Conservation (phyloP, 768 basidiomycete genomes). For the Coprinopsis marcescibilis region DNA sequence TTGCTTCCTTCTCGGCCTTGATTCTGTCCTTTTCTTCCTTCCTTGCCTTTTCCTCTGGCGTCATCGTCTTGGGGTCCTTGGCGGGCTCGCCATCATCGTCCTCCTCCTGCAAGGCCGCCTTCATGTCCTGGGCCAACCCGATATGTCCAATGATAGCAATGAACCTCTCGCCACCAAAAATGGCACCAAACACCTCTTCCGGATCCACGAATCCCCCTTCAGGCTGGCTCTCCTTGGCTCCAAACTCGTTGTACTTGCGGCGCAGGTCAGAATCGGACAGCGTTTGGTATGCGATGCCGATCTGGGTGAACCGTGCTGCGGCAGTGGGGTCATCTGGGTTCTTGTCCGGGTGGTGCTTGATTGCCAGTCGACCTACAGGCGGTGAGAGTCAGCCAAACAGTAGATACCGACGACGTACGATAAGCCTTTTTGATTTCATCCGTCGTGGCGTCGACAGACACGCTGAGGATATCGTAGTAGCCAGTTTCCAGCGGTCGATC, state of each 20-base stretch:
- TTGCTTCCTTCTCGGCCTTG: slow-evolving; percentile 65
- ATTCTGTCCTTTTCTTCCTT: slow-evolving; percentile 66
- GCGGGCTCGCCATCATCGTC: slow-evolving; percentile 36
- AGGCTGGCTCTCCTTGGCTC: slow-evolving; percentile 72
- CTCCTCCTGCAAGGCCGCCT: slow-evolving; percentile 83
- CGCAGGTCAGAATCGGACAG: slow-evolving; percentile 73
- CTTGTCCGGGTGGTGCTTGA: slow-evolving; percentile 91
- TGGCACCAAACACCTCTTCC: slow-evolving; percentile 72
- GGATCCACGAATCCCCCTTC: slow-evolving; percentile 89
- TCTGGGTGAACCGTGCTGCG: slow-evolving; percentile 85
- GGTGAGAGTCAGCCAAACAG: neutral
- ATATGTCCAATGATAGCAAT: slow-evolving; percentile 85
- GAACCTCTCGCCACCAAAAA: slow-evolving; percentile 88
- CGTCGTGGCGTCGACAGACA: slow-evolving; percentile 65
- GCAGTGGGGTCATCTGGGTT: slow-evolving; percentile 83
- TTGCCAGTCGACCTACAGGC: slow-evolving; percentile 67
- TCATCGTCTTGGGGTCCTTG: slow-evolving; percentile 48
- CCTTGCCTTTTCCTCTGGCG: slow-evolving; percentile 66
- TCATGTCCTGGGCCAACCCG: slow-evolving; percentile 88
- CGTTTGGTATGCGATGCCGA: slow-evolving; percentile 86
- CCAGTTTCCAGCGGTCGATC: slow-evolving; percentile 82
- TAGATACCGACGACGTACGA: slow-evolving; percentile 38
- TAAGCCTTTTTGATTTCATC: slow-evolving; percentile 93
- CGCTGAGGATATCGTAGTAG: slow-evolving; percentile 85
- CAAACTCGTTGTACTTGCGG: slow-evolving; percentile 89